Conservation (phyloP, 345 rosid species). For the Microthlaspi erraticum region DNA sequence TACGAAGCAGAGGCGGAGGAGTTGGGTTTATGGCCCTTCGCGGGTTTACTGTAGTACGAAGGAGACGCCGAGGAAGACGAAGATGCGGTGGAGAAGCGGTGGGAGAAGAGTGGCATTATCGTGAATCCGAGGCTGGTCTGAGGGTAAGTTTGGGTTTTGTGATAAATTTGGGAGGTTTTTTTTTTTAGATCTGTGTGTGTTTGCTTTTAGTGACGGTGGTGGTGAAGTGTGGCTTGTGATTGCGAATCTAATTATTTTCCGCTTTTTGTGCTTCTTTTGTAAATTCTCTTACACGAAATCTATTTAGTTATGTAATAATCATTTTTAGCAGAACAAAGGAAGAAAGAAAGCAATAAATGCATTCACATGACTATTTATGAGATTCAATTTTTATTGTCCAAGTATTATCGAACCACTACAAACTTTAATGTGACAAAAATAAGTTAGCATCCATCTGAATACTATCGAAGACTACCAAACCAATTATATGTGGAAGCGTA, state of each 20-base stretch:
- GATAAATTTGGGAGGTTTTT: background rate
- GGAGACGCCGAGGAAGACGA: conserved; percentile 45
- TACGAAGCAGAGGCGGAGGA: conserved; percentile 17
- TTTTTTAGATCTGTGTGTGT: conserved; percentile 32
- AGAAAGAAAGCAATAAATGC: conserved; percentile 35
- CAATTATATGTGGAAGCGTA: conserved; percentile 1
- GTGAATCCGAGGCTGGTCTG: conserved; percentile 23
- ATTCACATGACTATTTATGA: conserved; percentile 35
- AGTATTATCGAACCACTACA: conserved; percentile 19
- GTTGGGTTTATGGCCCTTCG: conserved; percentile 51
- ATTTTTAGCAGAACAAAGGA: background rate
- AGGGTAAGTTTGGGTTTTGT: conserved; percentile 34
- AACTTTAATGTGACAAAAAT: conserved; percentile 20
- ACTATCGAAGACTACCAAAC: background rate
- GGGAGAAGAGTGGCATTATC: conserved; percentile 58
- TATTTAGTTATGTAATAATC: conserved; percentile 14
- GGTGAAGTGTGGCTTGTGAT: conserved; percentile 29
- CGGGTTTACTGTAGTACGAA: conserved; percentile 54
- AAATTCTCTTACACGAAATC: conserved; percentile 8
- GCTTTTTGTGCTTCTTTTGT: conserved; percentile 34
- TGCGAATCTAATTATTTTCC: conserved; percentile 44
- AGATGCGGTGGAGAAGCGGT: conserved; percentile 51
- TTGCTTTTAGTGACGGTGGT: conserved; percentile 41
- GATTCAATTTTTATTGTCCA: conserved; percentile 16
- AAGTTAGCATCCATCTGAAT: background rate